Conservation (phyloP, 2,329 filamentous ascomycete species). For the Kalaharituber pfeilii region DNA sequence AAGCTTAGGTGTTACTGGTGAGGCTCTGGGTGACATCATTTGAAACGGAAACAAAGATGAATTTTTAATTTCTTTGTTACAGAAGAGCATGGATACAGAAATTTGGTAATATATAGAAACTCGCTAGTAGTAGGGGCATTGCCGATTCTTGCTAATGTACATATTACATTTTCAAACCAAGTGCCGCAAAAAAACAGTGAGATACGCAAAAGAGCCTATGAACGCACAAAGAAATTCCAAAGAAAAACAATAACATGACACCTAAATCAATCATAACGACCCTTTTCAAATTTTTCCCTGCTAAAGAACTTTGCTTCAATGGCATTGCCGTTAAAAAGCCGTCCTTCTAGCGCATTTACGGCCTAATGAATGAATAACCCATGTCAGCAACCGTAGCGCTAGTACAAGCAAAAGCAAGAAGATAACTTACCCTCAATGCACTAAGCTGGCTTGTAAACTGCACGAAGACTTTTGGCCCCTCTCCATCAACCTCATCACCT, state of each 20-base stretch:
- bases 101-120: too few species aligned
- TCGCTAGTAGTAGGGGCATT: too few species aligned
- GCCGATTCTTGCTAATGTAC: too few species aligned
- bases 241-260: too few species aligned
- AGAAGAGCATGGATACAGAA: too few species aligned
- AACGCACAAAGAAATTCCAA: too few species aligned
- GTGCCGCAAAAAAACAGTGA: too few species aligned
- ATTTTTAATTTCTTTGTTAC: too few species aligned
- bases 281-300: slow-evolving; percentile 60
- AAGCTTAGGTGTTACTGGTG: background rate
- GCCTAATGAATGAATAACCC: slow-evolving; percentile 41
- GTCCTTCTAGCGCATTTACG: slow-evolving; percentile 73
- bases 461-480: slow-evolving; percentile 58
- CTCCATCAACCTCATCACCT: slow-evolving; percentile 38
- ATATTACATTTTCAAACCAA: too few species aligned
- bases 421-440: slow-evolving; percentile 53
- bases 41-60: background rate
- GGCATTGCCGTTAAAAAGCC: slow-evolving; percentile 71
- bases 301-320: slow-evolving; percentile 75
- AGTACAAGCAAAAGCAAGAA: background rate
- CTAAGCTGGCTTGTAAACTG: slow-evolving; percentile 78
- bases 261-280: slow-evolving; percentile 36
- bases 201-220: too few species aligned
- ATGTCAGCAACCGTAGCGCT: background rate
- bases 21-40: background rate